Percentiles rank a stretch among this genome's conserved stretches.
phyloP scores from a whole-genome alignment of 805 yeast genomes.

The Schwanniomyces occidentalis region DNA sequence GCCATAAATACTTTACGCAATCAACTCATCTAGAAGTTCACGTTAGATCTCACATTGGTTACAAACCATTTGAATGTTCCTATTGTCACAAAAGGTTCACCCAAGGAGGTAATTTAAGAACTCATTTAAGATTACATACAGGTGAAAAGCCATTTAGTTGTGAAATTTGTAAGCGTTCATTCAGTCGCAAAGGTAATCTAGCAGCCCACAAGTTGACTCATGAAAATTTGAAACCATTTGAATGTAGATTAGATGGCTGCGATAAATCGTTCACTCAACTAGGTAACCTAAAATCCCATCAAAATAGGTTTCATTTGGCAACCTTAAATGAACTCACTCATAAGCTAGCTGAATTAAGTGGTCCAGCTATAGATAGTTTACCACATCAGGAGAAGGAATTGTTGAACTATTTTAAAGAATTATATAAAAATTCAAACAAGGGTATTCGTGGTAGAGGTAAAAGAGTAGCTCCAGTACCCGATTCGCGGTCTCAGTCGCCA shows the following conservation, averaged over 20 bases:
- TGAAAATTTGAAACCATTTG: constrained; percentile 72
- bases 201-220: constrained; percentile 88
- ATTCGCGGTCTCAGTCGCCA: no score
- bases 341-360: constrained; percentile 59
- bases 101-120: constrained; percentile 86
- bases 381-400: constrained; percentile 68
- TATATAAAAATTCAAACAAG: constrained; percentile 85
- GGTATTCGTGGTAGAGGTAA: constrained; percentile 93
- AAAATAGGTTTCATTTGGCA: constrained; percentile 79
- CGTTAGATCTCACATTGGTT: constrained; percentile 82
- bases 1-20: constrained; percentile 80
- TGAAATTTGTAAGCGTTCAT: constrained; percentile 69
- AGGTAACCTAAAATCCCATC: constrained; percentile 93
- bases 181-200: constrained; percentile 88
- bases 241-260: constrained; percentile 80
- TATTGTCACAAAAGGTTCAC: constrained; percentile 82
- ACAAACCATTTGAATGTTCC: constrained; percentile 77
- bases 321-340: constrained; percentile 69
- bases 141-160: constrained; percentile 92
- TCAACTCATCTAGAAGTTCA: constrained; percentile 92
- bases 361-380: constrained; percentile 46
- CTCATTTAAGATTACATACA: constrained; percentile 83
- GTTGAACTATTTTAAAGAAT: constrained; percentile 72
- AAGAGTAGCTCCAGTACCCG: constrained; percentile 3
- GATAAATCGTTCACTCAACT: constrained; percentile 85